A percentile compares a stretch with the other conserved stretches of the same genome.
Evolutionary conservation across 2,329 filamentous ascomycete species (phyloP).

Genomic region (Macrophomina pseudophaseolina): DNA sequence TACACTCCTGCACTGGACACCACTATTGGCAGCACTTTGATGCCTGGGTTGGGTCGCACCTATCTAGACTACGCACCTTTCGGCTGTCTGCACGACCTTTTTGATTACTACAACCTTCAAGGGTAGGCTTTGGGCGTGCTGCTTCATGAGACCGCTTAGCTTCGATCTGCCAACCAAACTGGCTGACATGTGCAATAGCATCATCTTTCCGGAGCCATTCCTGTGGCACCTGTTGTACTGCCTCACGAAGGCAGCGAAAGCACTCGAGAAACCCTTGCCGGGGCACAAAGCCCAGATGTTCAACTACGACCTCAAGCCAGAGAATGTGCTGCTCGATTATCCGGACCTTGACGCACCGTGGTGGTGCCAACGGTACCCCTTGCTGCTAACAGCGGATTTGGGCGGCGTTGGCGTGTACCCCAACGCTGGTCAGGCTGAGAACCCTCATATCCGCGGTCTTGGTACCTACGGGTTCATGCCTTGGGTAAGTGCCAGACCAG

Average conservation of each 20-base stretch:
- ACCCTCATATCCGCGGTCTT: neutral
- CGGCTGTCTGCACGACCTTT: neutral
- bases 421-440: neutral
- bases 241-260: neutral
- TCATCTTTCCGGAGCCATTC: slow-evolving; percentile 2
- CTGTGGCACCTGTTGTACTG: slow-evolving; percentile 18
- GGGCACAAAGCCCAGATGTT: neutral
- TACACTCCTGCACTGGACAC: neutral
- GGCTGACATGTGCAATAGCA: neutral
- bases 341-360: neutral
- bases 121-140: neutral
- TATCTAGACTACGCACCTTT: slow-evolving; percentile 1
- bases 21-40: neutral
- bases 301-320: slow-evolving; percentile 19
- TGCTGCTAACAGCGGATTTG: neutral
- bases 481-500: neutral
- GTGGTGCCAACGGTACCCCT: slow-evolving; percentile 12
- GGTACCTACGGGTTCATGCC: neutral
- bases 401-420: neutral
- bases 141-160: neutral
- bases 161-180: too few species aligned
- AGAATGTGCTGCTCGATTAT: neutral
- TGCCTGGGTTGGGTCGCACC: neutral
- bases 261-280: neutral
- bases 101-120: neutral